Conservation (phyloP, 2,329 filamentous ascomycete species). For the Trichoderma lentiforme region DNA sequence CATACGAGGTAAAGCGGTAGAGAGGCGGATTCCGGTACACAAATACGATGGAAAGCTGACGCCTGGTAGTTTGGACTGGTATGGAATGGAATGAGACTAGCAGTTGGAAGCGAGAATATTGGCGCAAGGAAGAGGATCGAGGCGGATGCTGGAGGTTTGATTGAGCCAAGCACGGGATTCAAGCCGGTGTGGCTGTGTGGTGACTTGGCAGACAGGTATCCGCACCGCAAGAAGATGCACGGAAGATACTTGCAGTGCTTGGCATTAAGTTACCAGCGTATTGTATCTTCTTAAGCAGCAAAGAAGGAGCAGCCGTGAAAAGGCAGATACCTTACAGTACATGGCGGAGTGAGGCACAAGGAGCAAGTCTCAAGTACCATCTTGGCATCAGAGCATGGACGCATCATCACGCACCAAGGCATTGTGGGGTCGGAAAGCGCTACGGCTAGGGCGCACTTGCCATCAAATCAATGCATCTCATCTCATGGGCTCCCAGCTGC, state of each 20-base stretch:
- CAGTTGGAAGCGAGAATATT: neutral
- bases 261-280: neutral
- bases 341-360: neutral
- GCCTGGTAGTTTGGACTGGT: neutral
- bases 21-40: neutral
- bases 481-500: neutral
- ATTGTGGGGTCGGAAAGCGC: neutral
- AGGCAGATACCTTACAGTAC: neutral
- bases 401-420: neutral
- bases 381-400: neutral
- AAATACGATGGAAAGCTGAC: neutral
- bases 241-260: neutral
- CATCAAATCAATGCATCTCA: neutral
- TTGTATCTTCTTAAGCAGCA: neutral
- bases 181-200: neutral
- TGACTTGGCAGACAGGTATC: neutral
- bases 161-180: neutral
- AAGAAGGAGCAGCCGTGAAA: neutral
- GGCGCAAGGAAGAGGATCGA: neutral
- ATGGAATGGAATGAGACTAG: neutral
- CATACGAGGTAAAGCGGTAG: neutral
- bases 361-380: neutral
- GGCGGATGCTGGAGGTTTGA: neutral
- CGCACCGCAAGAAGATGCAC: neutral
- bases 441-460: neutral